Base-by-base conservation (phyloP, 1,139 yeast species). In the Pichia sp. region DNA sequence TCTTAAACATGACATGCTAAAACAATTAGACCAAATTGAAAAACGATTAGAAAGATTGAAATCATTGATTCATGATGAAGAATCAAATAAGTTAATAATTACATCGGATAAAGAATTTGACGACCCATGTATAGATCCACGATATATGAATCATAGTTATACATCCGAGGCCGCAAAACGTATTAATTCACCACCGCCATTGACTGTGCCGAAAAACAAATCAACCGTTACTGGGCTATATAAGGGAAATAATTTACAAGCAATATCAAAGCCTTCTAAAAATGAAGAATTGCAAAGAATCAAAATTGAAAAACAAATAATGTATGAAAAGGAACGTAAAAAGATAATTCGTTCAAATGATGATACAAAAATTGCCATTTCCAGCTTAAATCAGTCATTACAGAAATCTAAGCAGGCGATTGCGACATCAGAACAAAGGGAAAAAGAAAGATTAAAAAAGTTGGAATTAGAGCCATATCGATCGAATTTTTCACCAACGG, bases 91-190 rank as follows among this genome's bases (percentile, higher is more conserved):
- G 20, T 12, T 26, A 22, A 33, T 47, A 9, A 42, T 47, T 12
- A 42, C 43, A 3, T 47, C 51, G 20, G 51, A 47, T 30, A 37
- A 37, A 24, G 51, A 47, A 1, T 94, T 92, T 64, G 98, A 92
- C 64, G 97, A 92, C 65, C 97, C 87, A 57, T 87, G 87, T 61
- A 87, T 92, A 53, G 51, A 47, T 38, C 51, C 48, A 7, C 20
- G 51, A 22, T 47, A 45, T 35, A 46, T 45, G n/a, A 1, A 8
- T 35, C 12, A 37, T 3, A 30, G 28, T 3, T 41, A 44, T 23
- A 34, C 20, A 25, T 22, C 39, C 2, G 12, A 28, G 11, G 10
- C 28, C 31, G 12, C 27, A 6, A 27, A 23, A 25, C 8, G 24
- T n/a, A 28, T 39, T 16, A 3, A 27, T 3, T 6, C 7, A 22